Evolutionary conservation across 306 rosid genomes (phyloP).

Genomic region (Prinsepia uniflora): DNA sequence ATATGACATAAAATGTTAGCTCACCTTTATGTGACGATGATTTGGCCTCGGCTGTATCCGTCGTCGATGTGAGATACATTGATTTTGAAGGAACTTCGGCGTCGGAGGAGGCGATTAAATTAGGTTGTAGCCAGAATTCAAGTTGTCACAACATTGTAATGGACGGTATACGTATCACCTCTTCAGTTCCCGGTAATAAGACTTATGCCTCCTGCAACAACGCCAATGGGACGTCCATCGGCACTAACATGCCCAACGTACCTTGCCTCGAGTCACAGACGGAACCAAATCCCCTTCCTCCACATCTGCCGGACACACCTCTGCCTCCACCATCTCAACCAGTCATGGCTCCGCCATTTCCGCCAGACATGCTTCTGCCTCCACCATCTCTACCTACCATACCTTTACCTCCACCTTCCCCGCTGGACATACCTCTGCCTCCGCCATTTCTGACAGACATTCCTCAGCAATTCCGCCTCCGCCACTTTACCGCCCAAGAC

Average conservation of each 20-base stretch:
- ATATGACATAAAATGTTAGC: too few relatives aligned
- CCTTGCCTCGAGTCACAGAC: background rate
- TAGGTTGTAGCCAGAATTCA: slow-evolving; percentile 8
- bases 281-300: background rate
- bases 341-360: too few relatives aligned
- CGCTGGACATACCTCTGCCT: background rate
- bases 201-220: slow-evolving; percentile 13
- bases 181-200: background rate
- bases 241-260: background rate
- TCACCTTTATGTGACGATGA: too few relatives aligned
- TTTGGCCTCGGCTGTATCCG: slow-evolving; percentile 8
- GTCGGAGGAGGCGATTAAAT: slow-evolving; percentile 14
- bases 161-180: slow-evolving; percentile 13
- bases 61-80: slow-evolving; percentile 17
- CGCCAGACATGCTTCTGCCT: too few relatives aligned
- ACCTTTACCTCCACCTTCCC: background rate
- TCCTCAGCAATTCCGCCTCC: background rate
- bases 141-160: slow-evolving; percentile 20
- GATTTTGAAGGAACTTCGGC: slow-evolving; percentile 27
- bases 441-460: too few relatives aligned
- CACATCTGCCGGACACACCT: background rate
- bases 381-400: background rate
- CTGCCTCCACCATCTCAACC: background rate
- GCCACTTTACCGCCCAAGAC: background rate
- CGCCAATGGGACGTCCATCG: slow-evolving; percentile 11